Evolutionary conservation across 1,284 basidiomycete genomes (phyloP).

Genomic region (Ceratobasidium theobromae): DNA sequence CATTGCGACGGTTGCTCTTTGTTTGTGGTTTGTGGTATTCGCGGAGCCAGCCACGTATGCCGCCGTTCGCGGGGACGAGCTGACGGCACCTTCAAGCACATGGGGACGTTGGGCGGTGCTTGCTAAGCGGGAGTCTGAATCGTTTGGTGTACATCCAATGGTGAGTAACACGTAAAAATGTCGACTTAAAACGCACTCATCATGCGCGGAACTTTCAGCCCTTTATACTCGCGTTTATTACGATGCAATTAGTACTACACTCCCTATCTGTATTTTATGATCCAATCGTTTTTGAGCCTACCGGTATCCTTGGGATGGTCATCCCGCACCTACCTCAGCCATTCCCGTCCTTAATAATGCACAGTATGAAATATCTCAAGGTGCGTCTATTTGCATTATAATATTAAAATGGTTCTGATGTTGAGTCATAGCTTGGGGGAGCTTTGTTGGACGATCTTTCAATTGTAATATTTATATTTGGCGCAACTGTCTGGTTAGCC

Average conservation of each 20-base stretch:
- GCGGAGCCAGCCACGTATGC: constrained; percentile 56
- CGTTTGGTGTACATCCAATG: constrained; percentile 56
- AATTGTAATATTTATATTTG: constrained; percentile 29
- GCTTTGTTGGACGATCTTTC: constrained; percentile 19
- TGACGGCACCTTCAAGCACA: neutral
- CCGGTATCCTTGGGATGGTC: constrained; percentile 14
- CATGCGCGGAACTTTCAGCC: constrained; percentile 49
- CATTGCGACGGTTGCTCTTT: constrained; percentile 47
- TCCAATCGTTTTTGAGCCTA: constrained; percentile 49
- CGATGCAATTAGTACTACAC: constrained; percentile 65
- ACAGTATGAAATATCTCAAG: constrained; percentile 63
- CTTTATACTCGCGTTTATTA: constrained; percentile 76
- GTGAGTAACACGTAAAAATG: constrained; percentile 46
- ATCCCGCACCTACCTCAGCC: constrained; percentile 58
- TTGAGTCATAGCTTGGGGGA: constrained; percentile 11
- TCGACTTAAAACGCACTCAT: neutral
- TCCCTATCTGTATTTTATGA: constrained; percentile 67
- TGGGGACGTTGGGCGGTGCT: constrained; percentile 64
- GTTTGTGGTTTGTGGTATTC: constrained; percentile 68
- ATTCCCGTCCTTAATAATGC: constrained; percentile 59
- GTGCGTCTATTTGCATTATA: constrained; percentile 46
- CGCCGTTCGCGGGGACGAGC: constrained; percentile 7
- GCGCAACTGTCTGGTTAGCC: constrained; percentile 7
- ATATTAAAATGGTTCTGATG: neutral
- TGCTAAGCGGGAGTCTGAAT: constrained; percentile 42